phyloP scores from a whole-genome alignment of 2,329 filamentous ascomycete species.

The Ophiosphaerella herpotricha region DNA sequence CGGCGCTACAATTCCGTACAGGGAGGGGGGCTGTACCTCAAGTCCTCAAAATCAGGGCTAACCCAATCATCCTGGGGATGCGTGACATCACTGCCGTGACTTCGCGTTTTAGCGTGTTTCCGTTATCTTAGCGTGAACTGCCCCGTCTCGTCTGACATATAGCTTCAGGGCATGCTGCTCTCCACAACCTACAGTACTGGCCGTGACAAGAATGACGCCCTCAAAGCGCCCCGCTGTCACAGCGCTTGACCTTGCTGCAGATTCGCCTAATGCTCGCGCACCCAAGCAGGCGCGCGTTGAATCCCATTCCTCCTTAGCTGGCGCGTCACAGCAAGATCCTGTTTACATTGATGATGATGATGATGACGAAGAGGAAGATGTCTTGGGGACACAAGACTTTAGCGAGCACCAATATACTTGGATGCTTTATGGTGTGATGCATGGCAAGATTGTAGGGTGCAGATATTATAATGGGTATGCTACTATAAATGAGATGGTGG shows the following conservation, averaged over 20 bases:
- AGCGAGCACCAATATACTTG: slow-evolving; percentile 30
- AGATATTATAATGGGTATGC: slow-evolving; percentile 46
- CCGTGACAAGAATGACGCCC: slow-evolving; percentile 4
- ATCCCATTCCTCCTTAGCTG: slow-evolving; percentile 12
- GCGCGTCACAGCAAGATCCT: slow-evolving; percentile 33
- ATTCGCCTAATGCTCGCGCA: slow-evolving; percentile 17
- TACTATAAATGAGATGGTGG: slow-evolving; percentile 41
- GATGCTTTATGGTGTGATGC: slow-evolving; percentile 43
- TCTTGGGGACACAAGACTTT: slow-evolving; percentile 29
- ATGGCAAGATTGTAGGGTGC: slow-evolving; percentile 64
- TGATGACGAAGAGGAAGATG: slow-evolving; percentile 37
- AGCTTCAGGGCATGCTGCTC: too few species aligned
- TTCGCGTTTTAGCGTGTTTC: slow-evolving; percentile 6
- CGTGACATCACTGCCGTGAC: slow-evolving; percentile 3
- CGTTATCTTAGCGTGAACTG: background rate
- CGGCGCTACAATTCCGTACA: too few species aligned
- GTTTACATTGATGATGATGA: slow-evolving; percentile 20
- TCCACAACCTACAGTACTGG: background rate
- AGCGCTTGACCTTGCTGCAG: slow-evolving; percentile 12
- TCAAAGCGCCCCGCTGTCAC: slow-evolving; percentile 8
- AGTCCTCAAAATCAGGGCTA: background rate
- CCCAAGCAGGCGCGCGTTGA: slow-evolving; percentile 36
- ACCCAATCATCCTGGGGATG: background rate
- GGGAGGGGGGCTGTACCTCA: too few species aligned
- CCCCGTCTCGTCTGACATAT: background rate